Conservation (phyloP, 2,329 filamentous ascomycete genomes). For the Blastomyces emzantsi region DNA sequence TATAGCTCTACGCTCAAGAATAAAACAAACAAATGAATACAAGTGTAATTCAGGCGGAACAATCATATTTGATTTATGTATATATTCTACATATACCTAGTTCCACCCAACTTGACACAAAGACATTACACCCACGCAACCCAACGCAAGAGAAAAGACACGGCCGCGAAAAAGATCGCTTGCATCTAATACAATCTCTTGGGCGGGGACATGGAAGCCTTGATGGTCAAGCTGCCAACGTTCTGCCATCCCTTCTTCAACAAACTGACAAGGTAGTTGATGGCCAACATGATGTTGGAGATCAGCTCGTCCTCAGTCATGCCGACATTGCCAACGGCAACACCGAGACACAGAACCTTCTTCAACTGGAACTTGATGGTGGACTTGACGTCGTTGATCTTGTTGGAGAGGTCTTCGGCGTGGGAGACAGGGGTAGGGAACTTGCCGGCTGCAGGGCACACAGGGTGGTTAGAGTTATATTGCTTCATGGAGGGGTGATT, state of each 20-base stretch:
- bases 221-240: constrained; percentile 98
- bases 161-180: constrained; percentile 12
- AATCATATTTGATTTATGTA: constrained; percentile 1
- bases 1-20: neutral
- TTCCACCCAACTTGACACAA: neutral
- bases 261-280: constrained; percentile 99
- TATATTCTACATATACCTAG: neutral
- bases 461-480: neutral
- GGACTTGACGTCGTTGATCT: constrained; percentile 99
- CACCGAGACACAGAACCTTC: constrained; percentile 99
- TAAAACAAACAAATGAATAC: too few species aligned
- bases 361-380: constrained; percentile 99
- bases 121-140: neutral
- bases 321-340: constrained; percentile 95
- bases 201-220: constrained; percentile 99
- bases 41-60: neutral
- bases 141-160: neutral
- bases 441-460: constrained; percentile 68
- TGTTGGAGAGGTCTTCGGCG: constrained; percentile 82
- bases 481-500: neutral
- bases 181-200: constrained; percentile 84
- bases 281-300: constrained; percentile 98
- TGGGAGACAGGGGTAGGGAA: constrained; percentile 99
- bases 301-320: constrained; percentile 96
- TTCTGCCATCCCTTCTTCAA: constrained; percentile 99